phyloP scores from a whole-genome alignment of 331 rosid species.

The Saraca asoca region DNA sequence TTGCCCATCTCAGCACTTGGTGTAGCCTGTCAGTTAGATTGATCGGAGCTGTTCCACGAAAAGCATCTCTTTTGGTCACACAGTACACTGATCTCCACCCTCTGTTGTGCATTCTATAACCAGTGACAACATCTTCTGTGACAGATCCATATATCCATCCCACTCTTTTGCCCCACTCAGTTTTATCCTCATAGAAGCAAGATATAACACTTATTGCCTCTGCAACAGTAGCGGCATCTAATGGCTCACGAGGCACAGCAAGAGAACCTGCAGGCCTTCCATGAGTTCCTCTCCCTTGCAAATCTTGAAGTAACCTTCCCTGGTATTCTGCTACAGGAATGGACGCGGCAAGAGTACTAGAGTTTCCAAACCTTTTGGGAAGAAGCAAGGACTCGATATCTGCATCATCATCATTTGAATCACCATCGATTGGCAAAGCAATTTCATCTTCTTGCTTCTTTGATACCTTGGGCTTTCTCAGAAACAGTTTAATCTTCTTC shows the following conservation, averaged over 20 bases:
- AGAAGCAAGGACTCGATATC: slow-evolving; percentile 79
- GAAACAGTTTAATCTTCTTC: slow-evolving; percentile 58
- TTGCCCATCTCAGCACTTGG: slow-evolving; percentile 89
- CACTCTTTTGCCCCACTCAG: slow-evolving; percentile 88
- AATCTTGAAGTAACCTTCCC: slow-evolving; percentile 76
- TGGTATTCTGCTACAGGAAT: slow-evolving; percentile 86
- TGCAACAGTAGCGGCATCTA: slow-evolving; percentile 83
- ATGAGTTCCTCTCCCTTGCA: slow-evolving; percentile 57
- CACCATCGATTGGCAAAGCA: slow-evolving; percentile 45
- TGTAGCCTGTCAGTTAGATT: slow-evolving; percentile 83
- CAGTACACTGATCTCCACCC: slow-evolving; percentile 89
- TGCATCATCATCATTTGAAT: slow-evolving; percentile 66
- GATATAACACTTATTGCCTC: slow-evolving; percentile 85
- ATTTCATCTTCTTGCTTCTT: slow-evolving; percentile 70
- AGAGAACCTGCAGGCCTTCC: slow-evolving; percentile 89
- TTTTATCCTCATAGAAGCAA: slow-evolving; percentile 81
- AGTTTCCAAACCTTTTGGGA: slow-evolving; percentile 84
- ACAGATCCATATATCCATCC: slow-evolving; percentile 95
- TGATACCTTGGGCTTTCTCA: slow-evolving; percentile 53
- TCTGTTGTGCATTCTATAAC: slow-evolving; percentile 87
- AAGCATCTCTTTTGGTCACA: slow-evolving; percentile 81
- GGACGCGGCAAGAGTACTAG: slow-evolving; percentile 67
- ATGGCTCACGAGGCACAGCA: slow-evolving; percentile 75
- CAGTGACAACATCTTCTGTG: slow-evolving; percentile 89
- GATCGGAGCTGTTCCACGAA: slow-evolving; percentile 85